phyloP scores from a whole-genome alignment of 148 eudicot genomes.

The Chenopodium album region DNA sequence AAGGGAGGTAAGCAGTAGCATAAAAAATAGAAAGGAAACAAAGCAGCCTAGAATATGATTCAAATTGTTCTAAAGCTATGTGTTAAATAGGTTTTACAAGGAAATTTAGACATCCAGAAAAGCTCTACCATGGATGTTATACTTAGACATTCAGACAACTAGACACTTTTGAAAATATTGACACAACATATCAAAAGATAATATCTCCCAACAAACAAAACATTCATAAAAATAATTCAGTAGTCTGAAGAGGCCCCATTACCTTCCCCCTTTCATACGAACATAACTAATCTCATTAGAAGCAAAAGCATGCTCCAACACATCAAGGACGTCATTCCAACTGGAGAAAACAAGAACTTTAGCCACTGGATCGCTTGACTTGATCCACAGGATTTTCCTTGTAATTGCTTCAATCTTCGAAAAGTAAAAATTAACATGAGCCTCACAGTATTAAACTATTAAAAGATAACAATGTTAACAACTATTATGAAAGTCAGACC shows the following conservation, averaged over 20 bases:
- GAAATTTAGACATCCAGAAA: background rate
- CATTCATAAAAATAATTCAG: too few relatives aligned
- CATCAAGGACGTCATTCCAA: constrained; percentile 97
- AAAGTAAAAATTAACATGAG: constrained; percentile 6
- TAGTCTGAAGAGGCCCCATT: background rate
- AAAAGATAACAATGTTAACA: background rate
- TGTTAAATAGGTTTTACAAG: background rate
- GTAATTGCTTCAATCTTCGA: constrained; percentile 88
- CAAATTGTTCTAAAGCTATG: background rate
- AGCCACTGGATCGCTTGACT: constrained; percentile 57
- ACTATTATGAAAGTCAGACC: background rate
- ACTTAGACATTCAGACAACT: background rate
- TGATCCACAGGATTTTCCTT: constrained; percentile 82
- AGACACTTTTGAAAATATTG: background rate
- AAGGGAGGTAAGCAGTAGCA: background rate
- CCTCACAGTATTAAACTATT: background rate
- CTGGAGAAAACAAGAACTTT: constrained; percentile 94
- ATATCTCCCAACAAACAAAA: background rate
- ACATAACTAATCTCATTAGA: constrained; percentile 70
- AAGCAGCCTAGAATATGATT: background rate
- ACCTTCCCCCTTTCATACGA: constrained; percentile 97
- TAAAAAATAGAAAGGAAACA: background rate
- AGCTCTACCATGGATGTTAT: background rate
- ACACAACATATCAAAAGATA: background rate
- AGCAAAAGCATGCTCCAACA: constrained; percentile 80